Base-by-base conservation (phyloP, 495 filamentous ascomycete species). In the Haplographium delicatum region DNA sequence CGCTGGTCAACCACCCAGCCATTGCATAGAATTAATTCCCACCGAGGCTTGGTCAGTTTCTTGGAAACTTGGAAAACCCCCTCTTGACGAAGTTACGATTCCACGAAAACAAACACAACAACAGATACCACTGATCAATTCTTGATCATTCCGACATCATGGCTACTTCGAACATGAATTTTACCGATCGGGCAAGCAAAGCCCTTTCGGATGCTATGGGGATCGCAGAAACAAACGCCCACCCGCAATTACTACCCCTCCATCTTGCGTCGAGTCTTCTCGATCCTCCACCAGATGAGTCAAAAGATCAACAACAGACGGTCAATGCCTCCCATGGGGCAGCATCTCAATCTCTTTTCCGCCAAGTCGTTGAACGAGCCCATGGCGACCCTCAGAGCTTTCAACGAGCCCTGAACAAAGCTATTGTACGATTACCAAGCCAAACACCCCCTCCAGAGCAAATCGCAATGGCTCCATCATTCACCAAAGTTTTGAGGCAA, bases 391-490 rank as follows among this genome's bases (percentile, higher is more conserved):
- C 88, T 25, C 93, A 96, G 62, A 73, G 82, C 4, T 80, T 98
- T 50, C 88, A 96, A 62, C 81, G 93, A 44, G 74, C 86, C 5
- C 74, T 98, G 43, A 96, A 96, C 76, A 96, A 93, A 75, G 78
- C 74, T 6, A 71, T 97, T 44, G 93, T 98, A 43, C 84, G 93
- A 27, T 71, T 95, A 53, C 91, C 93, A 0, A 91, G 85, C 58
- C 93, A 98, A 72, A 88, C 95, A 51, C 93, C 93, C 3, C 91
- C 93, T 23, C 91, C 93, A 43, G 93, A 98, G 52, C 75, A 79
- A 41, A 82, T 93, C 28, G 81, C 84, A 27, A 80, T 91, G 57
- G 80, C 89, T 4, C 89, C 91, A 2, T 72, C 78, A 10, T 88
- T 97, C 66, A 74, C 79, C 31, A 94, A 85, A 52, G 78, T 96